Evolutionary conservation across 768 basidiomycete genomes (phyloP), one percentile per base, ranked within the genome.

Genomic region (Amanita rubescens): DNA sequence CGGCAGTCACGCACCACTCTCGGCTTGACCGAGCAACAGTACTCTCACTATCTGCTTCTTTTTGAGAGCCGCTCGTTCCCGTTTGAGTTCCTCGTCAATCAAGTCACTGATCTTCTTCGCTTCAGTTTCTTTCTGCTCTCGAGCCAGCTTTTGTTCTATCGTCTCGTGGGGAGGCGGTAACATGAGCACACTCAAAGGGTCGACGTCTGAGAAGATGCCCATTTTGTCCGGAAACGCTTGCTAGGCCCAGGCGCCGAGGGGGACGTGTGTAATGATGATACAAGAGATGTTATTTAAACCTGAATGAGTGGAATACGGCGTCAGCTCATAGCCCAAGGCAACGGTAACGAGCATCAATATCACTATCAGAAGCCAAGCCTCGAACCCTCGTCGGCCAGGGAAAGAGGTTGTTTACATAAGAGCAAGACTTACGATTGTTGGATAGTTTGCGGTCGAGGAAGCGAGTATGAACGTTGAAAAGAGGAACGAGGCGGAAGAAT

Each of bases 141-240:
- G 65, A 3, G 63, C 62, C 0, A 60, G 66, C 54, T 67, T 73
- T 55, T 85, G 74, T 0, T 70, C 69, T 0, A 71, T 60, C 0
- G 80, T 72, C 66, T 90, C 87, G 54, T 78, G 63, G 0, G 72
- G 67, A 1, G 86, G 87, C 0, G 87, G 84, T 0, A 73, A 66
- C 14, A 78, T 74, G 58, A 82, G 76, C 15, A 71, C 65, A 12
- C 76, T 71, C 34, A 90, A 71, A 0, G 87, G 87, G 69, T 89
- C 87, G 24, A 11, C 24, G 27, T 52, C 41, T n/a, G 17, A 14
- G 20, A 32, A 43, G 51, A 52, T 41, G 27, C 38, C 37, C 38
- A 52, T 51, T 12, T 3, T n/a, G 7, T 34, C 34, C 12, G n/a
- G n/a, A 20, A 20, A 19, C 39, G 39, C 17, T 41, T 41, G 39